phyloP scores from a whole-genome alignment of 108 stramenopile genomes.

The Skeletonema tropicum region DNA sequence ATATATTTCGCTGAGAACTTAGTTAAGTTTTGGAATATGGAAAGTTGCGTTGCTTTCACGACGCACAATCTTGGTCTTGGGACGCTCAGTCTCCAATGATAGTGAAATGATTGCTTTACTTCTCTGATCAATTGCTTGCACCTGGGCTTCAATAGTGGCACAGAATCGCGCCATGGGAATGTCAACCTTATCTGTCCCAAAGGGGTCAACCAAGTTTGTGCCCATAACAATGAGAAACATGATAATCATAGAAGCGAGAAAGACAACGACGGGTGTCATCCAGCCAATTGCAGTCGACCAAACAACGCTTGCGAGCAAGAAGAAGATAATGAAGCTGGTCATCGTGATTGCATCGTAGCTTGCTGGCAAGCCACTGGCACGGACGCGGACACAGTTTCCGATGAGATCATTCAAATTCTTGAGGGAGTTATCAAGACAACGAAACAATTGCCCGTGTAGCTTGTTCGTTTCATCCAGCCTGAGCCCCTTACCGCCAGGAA shows the following conservation, averaged over 20 bases:
- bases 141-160: neutral
- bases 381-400: neutral
- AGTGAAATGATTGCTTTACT: neutral
- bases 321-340: neutral
- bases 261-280: neutral
- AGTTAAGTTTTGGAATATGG: neutral
- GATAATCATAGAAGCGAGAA: neutral
- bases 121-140: neutral
- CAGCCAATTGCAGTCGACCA: neutral
- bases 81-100: neutral
- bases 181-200: neutral
- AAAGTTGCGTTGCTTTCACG: neutral
- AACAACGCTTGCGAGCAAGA: neutral
- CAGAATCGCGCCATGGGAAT: neutral
- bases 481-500: neutral
- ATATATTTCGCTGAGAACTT: too few species aligned
- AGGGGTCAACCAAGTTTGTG: neutral
- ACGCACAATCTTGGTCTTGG: neutral
- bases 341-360: neutral
- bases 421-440: neutral
- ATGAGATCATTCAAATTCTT: neutral
- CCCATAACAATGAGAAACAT: slow-evolving; percentile 2
- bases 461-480: neutral
- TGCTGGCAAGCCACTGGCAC: neutral
- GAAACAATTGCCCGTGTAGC: neutral